Evolutionary conservation across 306 rosid genomes (phyloP).

Genomic region (Pachyrhizus erosus): DNA sequence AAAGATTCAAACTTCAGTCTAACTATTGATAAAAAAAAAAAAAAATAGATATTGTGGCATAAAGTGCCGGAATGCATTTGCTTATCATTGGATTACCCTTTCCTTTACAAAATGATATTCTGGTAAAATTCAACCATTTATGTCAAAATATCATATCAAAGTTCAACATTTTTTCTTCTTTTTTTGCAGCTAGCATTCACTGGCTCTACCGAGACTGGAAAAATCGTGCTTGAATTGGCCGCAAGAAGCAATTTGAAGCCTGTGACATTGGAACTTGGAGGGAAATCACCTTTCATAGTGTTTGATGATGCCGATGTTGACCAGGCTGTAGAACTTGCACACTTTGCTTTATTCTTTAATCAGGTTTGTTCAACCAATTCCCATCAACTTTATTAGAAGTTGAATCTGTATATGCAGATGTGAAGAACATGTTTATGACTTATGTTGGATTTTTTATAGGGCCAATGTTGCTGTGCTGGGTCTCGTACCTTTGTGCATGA

Average conservation of each 20-base stretch:
- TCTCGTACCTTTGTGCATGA: conserved; percentile 79
- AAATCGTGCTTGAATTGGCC: conserved; percentile 61
- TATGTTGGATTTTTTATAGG: conserved; percentile 1
- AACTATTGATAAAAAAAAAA: too few relatives aligned
- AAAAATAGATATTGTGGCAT: not conserved
- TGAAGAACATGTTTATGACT: not conserved
- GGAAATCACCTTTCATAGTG: conserved; percentile 77
- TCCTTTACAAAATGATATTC: not conserved
- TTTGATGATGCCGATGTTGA: conserved; percentile 70
- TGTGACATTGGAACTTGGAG: conserved; percentile 74
- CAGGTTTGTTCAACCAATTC: conserved; percentile 52
- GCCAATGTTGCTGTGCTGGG: conserved; percentile 82
- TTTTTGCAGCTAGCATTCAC: conserved; percentile 66
- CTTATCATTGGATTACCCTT: not conserved
- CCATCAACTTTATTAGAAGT: not conserved
- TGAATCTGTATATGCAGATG: not conserved
- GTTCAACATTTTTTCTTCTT: not conserved
- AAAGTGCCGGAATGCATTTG: not conserved
- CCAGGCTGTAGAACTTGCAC: conserved; percentile 70
- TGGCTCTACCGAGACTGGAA: conserved; percentile 65
- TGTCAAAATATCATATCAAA: not conserved
- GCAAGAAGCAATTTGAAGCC: conserved; percentile 76
- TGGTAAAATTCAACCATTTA: not conserved
- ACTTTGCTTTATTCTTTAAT: conserved; percentile 72
- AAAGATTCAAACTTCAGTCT: too few relatives aligned